Base-by-base conservation (phyloP, 2,329 filamentous ascomycete species). In the Zasmidium angulare region DNA sequence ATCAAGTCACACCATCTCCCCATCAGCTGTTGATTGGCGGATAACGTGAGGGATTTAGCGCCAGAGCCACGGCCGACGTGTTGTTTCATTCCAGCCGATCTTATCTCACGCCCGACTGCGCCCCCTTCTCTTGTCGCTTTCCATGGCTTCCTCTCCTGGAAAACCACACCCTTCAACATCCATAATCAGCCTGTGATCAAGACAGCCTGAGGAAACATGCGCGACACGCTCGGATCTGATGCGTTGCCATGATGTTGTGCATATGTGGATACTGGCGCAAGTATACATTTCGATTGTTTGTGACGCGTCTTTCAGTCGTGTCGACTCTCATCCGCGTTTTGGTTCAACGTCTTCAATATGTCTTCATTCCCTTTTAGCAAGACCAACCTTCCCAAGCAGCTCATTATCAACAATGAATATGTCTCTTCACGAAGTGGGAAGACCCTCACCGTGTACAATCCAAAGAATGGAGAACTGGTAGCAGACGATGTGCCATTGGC, bases 401-500 rank as follows among this genome's bases (percentile, higher is more conserved):
- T 76, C 48, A 74, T 76, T 62, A 75, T 77, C 68, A 67, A 67
- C 61, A 63, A 63, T 49, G 60, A 76, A 68, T 67, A 65, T 49
- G 54, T 63, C 19, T 48, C 63, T 40, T 60, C 59, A 6, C 53
- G 59, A 14, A 76, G 70, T 65, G 55, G 69, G 19, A 78, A 79
- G 66, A 83, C 79, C 59, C 74, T 83, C 26, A 73, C 76, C 10
- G 68, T 82, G 3, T 70, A 75, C 69, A 83, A 81, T 62, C 82
- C 82, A 12, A 78, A 76, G 51, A 77, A 83, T 65, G 78, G 76
- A 48, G 76, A 77, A 2, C 66, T 82, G 12, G 75, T 85, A 1
- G 76, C 80, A 23, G 73, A 81, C 58, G 76, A 82, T 50, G 76
- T 84, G 10, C 63, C 66, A 4, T 46, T 67, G 49, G 84, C 82